A percentile compares a stretch with the other conserved stretches of the same genome.
Conservation (phyloP, 2,329 filamentous ascomycete species). For the Curvularia spicifera region DNA sequence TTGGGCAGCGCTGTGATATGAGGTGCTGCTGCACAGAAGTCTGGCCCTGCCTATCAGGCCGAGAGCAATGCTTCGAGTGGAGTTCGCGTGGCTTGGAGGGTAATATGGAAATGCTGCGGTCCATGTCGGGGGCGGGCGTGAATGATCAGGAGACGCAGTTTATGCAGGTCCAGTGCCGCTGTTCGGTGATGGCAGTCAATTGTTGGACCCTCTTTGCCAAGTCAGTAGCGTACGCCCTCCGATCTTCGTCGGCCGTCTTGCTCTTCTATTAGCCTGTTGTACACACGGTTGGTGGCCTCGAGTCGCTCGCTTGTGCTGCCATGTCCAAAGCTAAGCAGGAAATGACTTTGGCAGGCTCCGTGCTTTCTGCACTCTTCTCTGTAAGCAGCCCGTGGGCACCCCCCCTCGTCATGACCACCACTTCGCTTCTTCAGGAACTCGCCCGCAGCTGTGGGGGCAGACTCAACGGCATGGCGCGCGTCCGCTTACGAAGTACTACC, state of each 20-base stretch:
- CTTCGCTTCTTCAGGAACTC: slow-evolving; percentile 18
- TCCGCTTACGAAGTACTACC: slow-evolving; percentile 14
- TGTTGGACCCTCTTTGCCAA: slow-evolving; percentile 27
- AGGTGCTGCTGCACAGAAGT: slow-evolving; percentile 31
- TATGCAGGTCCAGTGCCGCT: slow-evolving; percentile 42
- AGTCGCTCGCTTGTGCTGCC: slow-evolving; percentile 19
- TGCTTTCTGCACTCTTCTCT: slow-evolving; percentile 38
- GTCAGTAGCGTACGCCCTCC: slow-evolving; percentile 23
- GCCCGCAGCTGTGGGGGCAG: slow-evolving; percentile 25
- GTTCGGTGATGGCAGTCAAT: slow-evolving; percentile 28
- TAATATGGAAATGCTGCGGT: slow-evolving; percentile 33
- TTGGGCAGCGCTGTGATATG: slow-evolving; percentile 38
- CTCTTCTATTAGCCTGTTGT: slow-evolving; percentile 41
- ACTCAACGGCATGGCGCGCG: slow-evolving; percentile 31
- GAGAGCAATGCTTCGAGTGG: slow-evolving; percentile 22
- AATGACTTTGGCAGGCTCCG: slow-evolving; percentile 23
- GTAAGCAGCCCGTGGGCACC: slow-evolving; percentile 31
- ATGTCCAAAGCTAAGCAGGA: slow-evolving; percentile 22
- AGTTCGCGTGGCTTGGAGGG: slow-evolving; percentile 35
- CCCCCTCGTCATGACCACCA: slow-evolving; percentile 31
- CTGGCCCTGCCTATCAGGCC: slow-evolving; percentile 29
- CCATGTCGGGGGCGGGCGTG: slow-evolving; percentile 24
- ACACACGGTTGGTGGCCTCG: slow-evolving; percentile 15
- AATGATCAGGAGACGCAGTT: slow-evolving; percentile 31
- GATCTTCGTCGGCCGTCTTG: slow-evolving; percentile 20